Evolutionary conservation across 306 rosid species (phyloP).

Genomic region (Trifolium subterraneum): DNA sequence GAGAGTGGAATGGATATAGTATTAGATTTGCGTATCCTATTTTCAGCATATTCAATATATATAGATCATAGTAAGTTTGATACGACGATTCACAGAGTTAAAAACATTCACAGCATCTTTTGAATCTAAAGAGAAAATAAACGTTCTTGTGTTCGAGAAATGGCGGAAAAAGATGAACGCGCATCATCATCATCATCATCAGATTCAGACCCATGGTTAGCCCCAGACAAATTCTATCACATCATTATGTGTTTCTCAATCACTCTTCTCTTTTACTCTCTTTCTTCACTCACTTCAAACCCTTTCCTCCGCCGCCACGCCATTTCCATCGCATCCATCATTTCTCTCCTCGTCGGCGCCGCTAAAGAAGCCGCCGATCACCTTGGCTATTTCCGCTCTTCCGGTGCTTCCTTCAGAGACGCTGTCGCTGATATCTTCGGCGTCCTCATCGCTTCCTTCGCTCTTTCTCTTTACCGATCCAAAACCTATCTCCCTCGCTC

Average conservation of each 20-base stretch:
- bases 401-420: constrained; percentile 75
- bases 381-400: constrained; percentile 69
- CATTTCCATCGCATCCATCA: constrained; percentile 37
- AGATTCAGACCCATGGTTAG: no score
- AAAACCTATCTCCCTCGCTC: constrained; percentile 14
- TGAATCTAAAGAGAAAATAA: no score
- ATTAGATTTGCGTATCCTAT: no score
- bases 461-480: constrained; percentile 47
- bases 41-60: no score
- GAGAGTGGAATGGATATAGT: no score
- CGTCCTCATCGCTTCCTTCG: constrained; percentile 55
- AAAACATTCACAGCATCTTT: no score
- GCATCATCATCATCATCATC: no score
- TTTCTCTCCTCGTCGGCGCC: constrained; percentile 76
- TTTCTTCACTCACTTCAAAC: constrained; percentile 46
- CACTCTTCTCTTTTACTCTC: constrained; percentile 58
- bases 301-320: constrained; percentile 73
- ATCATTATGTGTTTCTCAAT: constrained; percentile 61
- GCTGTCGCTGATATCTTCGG: constrained; percentile 73
- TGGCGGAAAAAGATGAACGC: no score
- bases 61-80: no score
- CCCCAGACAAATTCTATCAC: constrained; percentile 66
- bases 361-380: constrained; percentile 85
- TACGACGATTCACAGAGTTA: no score
- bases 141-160: no score